These are phyloP conservation scores for Blastocystis sp. DNA, from an alignment of 352 stramenopile genomes.

Conservation along the genomic window DNA sequence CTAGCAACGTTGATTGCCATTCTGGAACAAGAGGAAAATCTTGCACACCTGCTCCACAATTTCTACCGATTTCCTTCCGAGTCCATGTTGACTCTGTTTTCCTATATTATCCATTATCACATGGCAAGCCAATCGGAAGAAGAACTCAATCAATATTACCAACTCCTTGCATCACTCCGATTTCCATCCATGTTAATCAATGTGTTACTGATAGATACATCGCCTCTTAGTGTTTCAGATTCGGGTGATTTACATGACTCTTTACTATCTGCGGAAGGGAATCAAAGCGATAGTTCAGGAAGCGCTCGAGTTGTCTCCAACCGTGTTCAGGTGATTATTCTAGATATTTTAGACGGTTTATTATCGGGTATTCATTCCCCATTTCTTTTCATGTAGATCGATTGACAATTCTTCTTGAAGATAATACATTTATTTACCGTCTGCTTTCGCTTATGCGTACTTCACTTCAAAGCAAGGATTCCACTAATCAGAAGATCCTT, in stretches of 20 bases:
- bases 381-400: not conserved
- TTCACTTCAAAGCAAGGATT: not conserved
- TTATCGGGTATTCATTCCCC: not conserved
- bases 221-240: no score
- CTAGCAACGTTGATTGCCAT: not conserved
- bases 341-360: slow-evolving; percentile 17
- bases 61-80: slow-evolving; percentile 11
- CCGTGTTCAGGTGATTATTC: not conserved
- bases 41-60: slow-evolving; percentile 4
- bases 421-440: not conserved
- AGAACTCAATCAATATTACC: not conserved
- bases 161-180: not conserved
- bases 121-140: not conserved
- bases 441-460: not conserved
- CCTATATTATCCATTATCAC: not conserved
- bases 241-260: not conserved
- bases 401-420: not conserved
- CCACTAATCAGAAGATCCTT: not conserved
- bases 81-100: not conserved
- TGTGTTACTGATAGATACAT: not conserved
- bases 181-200: slow-evolving; percentile 29
- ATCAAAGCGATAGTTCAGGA: not conserved
- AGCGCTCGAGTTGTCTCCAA: not conserved
- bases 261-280: not conserved
- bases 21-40: not conserved